Conservation (phyloP, 306 rosid genomes). For the Dryas drummondii region DNA sequence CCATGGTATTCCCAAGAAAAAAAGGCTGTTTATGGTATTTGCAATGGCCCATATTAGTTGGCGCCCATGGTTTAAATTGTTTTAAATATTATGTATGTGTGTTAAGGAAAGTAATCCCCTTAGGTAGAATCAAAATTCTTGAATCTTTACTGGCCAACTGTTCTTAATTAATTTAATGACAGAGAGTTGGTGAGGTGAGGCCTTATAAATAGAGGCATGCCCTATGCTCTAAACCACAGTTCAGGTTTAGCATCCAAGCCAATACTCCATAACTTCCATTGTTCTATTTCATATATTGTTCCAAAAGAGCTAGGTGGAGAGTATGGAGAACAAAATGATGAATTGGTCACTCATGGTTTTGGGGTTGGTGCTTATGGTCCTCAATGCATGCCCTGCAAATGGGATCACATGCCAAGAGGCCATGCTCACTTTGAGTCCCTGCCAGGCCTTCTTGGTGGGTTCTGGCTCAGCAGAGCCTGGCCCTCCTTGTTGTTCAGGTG, state of each 20-base stretch:
- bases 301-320: background rate
- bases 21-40: no score
- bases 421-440: background rate
- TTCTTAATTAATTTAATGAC: background rate
- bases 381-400: background rate
- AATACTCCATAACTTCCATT: no score
- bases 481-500: constrained; percentile 7
- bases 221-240: background rate
- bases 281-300: no score
- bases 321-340: constrained; percentile 23
- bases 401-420: constrained; percentile 27
- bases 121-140: background rate
- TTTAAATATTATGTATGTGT: no score
- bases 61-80: no score
- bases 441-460: constrained; percentile 14
- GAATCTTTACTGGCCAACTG: background rate
- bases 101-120: no score
- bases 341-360: background rate
- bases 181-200: no score
- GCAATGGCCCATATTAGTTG: no score
- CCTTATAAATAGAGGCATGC: background rate
- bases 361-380: constrained; percentile 6
- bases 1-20: no score
- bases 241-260: background rate
- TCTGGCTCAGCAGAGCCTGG: constrained; percentile 2